Evolutionary conservation across 768 basidiomycete species (phyloP).

Genomic region (Podaxis sp.): DNA sequence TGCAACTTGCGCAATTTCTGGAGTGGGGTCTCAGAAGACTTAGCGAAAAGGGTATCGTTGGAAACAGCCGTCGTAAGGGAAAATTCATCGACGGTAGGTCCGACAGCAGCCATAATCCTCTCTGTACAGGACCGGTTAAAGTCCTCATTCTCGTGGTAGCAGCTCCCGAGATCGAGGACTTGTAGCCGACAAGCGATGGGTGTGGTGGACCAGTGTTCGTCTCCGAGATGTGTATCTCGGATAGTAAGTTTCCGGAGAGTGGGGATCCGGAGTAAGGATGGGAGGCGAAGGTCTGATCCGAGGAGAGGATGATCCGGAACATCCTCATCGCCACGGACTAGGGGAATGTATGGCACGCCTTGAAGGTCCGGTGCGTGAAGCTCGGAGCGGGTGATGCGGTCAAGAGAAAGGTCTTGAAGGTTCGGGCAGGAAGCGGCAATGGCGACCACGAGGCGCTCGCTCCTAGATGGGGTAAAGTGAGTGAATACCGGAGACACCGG

Average conservation of each 20-base stretch:
- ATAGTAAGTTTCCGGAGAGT: conserved; percentile 61
- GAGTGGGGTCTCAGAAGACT: conserved; percentile 43
- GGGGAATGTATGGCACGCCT: conserved; percentile 53
- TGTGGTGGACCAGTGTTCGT: conserved; percentile 53
- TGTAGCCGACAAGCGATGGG: conserved; percentile 50
- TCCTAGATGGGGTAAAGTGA: conserved; percentile 34
- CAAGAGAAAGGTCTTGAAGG: conserved; percentile 55
- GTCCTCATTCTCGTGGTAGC: conserved; percentile 50
- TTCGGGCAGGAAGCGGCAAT: conserved; percentile 59
- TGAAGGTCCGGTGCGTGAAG: conserved; percentile 62
- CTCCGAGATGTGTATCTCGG: conserved; percentile 70
- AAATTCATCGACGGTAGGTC: conserved; percentile 52
- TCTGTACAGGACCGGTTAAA: conserved; percentile 55
- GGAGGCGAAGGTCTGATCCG: conserved; percentile 58
- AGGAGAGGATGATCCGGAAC: conserved; percentile 54
- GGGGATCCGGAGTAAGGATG: conserved; percentile 63
- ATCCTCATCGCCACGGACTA: conserved; percentile 60
- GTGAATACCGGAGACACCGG: conserved; percentile 10
- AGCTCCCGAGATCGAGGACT: conserved; percentile 56
- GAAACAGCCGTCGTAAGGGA: conserved; percentile 49
- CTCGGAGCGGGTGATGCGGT: conserved; percentile 63
- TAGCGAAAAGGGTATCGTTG: conserved; percentile 37
- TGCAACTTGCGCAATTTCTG: conserved; percentile 52
- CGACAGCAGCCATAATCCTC: conserved; percentile 60
- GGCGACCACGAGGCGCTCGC: conserved; percentile 67